These are phyloP conservation scores for Conticribra weissflogii DNA, from an alignment of 108 stramenopile genomes.

Conservation along the genomic window DNA sequence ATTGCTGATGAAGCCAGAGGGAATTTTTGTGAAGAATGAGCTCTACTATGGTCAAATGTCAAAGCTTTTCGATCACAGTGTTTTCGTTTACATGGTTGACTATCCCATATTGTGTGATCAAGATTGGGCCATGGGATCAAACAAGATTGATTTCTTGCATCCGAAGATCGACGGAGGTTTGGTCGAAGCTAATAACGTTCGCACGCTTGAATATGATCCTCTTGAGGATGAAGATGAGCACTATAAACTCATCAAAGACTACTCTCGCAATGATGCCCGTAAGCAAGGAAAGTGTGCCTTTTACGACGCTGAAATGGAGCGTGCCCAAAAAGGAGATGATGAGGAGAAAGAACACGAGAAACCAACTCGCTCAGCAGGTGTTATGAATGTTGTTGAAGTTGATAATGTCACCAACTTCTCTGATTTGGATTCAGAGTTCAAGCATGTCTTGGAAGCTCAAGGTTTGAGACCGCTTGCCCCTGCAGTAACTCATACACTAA, in stretches of 20 bases:
- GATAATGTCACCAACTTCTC: constrained; percentile 49
- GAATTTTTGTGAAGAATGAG: constrained; percentile 88
- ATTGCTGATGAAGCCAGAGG: constrained; percentile 78
- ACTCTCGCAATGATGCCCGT: constrained; percentile 58
- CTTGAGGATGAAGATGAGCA: constrained; percentile 60
- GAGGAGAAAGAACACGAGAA: constrained; percentile 35
- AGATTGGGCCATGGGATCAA: constrained; percentile 72
- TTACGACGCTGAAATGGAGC: constrained; percentile 43
- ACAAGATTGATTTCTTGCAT: constrained; percentile 73
- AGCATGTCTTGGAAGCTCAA: constrained; percentile 28
- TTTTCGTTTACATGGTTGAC: constrained; percentile 56
- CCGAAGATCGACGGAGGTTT: constrained; percentile 40
- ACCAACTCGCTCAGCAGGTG: constrained; percentile 65
- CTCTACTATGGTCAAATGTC: constrained; percentile 71
- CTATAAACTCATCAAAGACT: constrained; percentile 69
- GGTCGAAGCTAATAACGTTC: constrained; percentile 31
- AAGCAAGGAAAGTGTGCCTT: constrained; percentile 40
- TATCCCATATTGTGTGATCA: constrained; percentile 79
- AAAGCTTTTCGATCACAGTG: constrained; percentile 65
- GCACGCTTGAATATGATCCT: constrained; percentile 41
- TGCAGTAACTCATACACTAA: constrained; percentile 28
- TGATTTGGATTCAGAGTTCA: constrained; percentile 32
- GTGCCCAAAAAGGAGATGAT: constrained; percentile 26
- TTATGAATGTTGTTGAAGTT: constrained; percentile 74
- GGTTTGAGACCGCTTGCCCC: constrained; percentile 37